Percentiles rank a stretch among this genome's conserved stretches.
phyloP scores from a whole-genome alignment of 225 moss, liverwort and hornwort species.

The Polytrichum commune region DNA sequence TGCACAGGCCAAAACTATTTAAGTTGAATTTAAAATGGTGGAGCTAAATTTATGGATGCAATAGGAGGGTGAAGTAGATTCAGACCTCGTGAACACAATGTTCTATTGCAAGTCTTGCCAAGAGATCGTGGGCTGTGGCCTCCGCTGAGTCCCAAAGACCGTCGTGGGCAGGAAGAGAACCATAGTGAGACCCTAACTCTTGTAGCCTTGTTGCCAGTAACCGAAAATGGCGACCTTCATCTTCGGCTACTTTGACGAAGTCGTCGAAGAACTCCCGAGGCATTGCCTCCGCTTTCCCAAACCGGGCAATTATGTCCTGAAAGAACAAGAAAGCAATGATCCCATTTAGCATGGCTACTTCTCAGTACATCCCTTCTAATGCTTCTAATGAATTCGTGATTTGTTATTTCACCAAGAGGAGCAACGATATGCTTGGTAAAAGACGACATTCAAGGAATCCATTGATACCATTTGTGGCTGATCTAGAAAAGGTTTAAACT shows the following conservation, averaged over 20 bases:
- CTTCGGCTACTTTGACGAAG: conserved; percentile 51
- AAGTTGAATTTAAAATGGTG: too few relatives aligned
- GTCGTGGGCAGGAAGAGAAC: conserved; percentile 51
- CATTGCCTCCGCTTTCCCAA: conserved; percentile 52
- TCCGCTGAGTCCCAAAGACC: conserved; percentile 61
- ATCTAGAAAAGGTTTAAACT: too few relatives aligned
- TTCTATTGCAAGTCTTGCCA: conserved; percentile 48
- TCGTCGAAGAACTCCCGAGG: conserved; percentile 53
- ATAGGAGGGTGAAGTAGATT: too few relatives aligned
- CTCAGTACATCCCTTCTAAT: too few relatives aligned
- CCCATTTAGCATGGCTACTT: too few relatives aligned
- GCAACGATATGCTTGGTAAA: too few relatives aligned
- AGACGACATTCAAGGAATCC: too few relatives aligned
- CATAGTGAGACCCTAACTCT: conserved; percentile 45
- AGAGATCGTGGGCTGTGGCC: conserved; percentile 44
- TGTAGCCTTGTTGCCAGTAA: conserved; percentile 38
- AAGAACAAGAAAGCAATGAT: neutral
- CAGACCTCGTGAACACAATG: conserved; percentile 60
- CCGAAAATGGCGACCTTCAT: conserved; percentile 51
- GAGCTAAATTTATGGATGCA: too few relatives aligned
- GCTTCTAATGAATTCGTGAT: too few relatives aligned
- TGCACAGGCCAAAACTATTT: too few relatives aligned
- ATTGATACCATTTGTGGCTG: too few relatives aligned
- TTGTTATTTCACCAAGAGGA: too few relatives aligned
- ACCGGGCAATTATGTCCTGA: conserved; percentile 61